Evolutionary conservation across 306 rosid species (phyloP).

Genomic region (Castanopsis chinensis): DNA sequence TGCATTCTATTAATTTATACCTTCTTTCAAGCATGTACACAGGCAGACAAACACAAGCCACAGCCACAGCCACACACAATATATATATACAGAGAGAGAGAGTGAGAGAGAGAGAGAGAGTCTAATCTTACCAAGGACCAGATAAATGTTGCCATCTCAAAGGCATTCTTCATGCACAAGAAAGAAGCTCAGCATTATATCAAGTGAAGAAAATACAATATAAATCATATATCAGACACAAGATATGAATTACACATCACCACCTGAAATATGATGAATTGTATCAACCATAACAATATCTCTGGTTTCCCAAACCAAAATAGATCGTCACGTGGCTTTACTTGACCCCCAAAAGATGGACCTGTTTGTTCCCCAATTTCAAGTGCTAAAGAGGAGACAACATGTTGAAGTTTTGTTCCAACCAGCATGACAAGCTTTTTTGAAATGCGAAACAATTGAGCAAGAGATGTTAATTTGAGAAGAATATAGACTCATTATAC

Average conservation of each 20-base stretch:
- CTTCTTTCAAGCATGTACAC: neutral
- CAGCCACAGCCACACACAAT: neutral
- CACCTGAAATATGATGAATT: conserved; percentile 96
- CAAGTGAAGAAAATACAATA: neutral
- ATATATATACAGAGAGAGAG: neutral
- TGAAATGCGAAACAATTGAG: conserved; percentile 30
- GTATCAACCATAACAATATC: conserved; percentile 72
- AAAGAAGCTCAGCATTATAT: conserved; percentile 21
- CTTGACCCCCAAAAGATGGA: conserved; percentile 57
- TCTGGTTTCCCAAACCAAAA: conserved; percentile 93
- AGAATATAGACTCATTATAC: neutral
- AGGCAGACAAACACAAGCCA: neutral
- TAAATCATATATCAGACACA: neutral
- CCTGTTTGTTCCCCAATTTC: conserved; percentile 65
- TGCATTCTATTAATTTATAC: neutral
- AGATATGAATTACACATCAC: neutral
- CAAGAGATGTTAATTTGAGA: neutral
- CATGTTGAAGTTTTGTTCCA: conserved; percentile 97
- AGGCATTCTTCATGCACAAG: conserved; percentile 69
- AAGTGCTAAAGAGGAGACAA: conserved; percentile 88
- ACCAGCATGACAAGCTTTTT: conserved; percentile 87
- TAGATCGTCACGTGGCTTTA: conserved; percentile 82
- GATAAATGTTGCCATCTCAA: conserved; percentile 92
- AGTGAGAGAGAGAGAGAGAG: neutral
- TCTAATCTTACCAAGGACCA: conserved; percentile 81